phyloP scores from a whole-genome alignment of 306 rosid genomes.

The Fragaria ananassa region DNA sequence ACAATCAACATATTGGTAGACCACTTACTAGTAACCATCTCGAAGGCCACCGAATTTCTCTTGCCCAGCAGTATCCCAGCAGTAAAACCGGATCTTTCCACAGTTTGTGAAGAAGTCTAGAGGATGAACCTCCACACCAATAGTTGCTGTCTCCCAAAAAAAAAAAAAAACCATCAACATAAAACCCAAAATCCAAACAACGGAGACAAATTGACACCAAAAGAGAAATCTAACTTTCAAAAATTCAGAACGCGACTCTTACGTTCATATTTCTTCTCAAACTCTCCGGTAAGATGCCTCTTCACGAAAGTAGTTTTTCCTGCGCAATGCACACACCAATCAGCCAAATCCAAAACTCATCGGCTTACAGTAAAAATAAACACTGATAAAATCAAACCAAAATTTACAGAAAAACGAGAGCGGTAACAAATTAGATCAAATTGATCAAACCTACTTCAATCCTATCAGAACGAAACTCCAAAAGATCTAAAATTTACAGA shows the following conservation, averaged over 20 bases:
- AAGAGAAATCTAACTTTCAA: neutral
- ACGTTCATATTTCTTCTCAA: conserved; percentile 85
- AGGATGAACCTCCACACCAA: conserved; percentile 83
- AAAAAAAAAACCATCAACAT: neutral
- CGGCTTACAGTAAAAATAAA: neutral
- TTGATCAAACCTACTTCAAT: neutral
- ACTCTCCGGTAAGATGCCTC: conserved; percentile 75
- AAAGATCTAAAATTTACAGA: neutral
- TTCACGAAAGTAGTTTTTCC: conserved; percentile 80
- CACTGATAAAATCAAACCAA: neutral
- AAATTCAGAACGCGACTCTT: neutral
- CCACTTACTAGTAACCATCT: conserved; percentile 77
- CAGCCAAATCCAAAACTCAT: neutral
- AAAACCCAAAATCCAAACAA: neutral
- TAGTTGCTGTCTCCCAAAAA: conserved; percentile 49
- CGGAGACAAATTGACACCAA: neutral
- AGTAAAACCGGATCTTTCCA: conserved; percentile 66
- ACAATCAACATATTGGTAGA: neutral
- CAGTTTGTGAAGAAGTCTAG: conserved; percentile 66
- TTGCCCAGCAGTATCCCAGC: conserved; percentile 90
- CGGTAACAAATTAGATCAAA: neutral
- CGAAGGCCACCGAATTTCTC: conserved; percentile 82
- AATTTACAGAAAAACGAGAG: too few species aligned
- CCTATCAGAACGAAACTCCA: neutral
- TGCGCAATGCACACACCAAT: conserved; percentile 13